phyloP scores from a whole-genome alignment of 257 asterid genomes.

The Anisodus acutangulus region DNA sequence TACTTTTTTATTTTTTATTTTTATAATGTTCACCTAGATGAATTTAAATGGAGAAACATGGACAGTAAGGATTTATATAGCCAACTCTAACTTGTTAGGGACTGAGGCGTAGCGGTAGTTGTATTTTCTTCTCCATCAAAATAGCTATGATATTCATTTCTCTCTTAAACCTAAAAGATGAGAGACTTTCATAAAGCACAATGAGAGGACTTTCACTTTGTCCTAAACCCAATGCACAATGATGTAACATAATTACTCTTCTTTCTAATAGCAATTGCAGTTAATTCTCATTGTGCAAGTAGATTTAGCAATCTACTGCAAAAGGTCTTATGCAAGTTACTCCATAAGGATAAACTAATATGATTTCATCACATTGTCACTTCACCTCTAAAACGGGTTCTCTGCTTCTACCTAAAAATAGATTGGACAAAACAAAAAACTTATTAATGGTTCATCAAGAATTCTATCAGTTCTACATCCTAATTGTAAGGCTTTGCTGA shows the following conservation, averaged over 20 bases:
- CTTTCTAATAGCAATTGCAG: not conserved
- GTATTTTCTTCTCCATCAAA: not conserved
- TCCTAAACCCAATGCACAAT: not conserved
- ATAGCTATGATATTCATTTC: not conserved
- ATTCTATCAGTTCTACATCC: not conserved
- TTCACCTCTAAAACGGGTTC: constrained; percentile 21
- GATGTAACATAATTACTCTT: not conserved
- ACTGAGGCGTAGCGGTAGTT: not conserved
- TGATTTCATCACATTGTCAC: constrained; percentile 19
- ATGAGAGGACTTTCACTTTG: not conserved
- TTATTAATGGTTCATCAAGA: not conserved
- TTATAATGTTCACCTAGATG: not conserved
- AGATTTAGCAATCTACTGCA: not conserved
- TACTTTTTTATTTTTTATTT: not conserved
- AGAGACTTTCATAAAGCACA: not conserved
- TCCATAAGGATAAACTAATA: constrained; percentile 22
- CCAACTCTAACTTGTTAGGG: not conserved
- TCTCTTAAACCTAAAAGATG: constrained; percentile 19
- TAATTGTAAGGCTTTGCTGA: constrained; percentile 8
- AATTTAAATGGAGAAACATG: constrained; percentile 11
- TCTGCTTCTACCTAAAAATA: constrained; percentile 8
- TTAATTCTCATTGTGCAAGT: not conserved
- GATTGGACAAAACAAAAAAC: not conserved
- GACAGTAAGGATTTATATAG: not conserved
- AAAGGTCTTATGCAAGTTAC: not conserved